A percentile compares a stretch with the other conserved stretches of the same genome.
These are phyloP conservation scores for Fagopyrum tataricum DNA, from an alignment of 148 eudicot genomes.

Conservation along the genomic window DNA sequence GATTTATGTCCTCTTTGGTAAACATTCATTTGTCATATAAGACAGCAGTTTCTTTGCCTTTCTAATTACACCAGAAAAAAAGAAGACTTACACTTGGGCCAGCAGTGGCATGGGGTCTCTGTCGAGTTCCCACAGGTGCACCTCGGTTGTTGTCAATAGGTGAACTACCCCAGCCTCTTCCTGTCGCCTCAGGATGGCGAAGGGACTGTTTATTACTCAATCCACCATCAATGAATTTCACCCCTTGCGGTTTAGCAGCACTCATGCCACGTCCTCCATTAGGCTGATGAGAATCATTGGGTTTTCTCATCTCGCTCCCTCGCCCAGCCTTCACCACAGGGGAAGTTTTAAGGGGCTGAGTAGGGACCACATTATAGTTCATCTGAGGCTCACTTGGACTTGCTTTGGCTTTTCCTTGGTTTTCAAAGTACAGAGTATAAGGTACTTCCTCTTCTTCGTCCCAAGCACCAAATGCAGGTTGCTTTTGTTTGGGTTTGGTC, in stretches of 20 bases:
- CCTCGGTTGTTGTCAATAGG: background rate
- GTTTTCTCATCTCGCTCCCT: background rate
- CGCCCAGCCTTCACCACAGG: background rate
- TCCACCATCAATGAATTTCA: background rate
- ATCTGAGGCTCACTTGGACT: slow-evolving; percentile 9
- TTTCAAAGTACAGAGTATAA: background rate
- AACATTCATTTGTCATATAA: no score
- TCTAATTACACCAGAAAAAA: background rate
- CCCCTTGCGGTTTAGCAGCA: background rate
- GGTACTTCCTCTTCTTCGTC: background rate
- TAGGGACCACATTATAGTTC: background rate
- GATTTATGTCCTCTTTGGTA: no score
- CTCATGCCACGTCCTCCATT: background rate
- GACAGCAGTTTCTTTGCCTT: background rate
- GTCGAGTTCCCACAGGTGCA: background rate
- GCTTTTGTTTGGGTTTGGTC: background rate
- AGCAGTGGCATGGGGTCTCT: slow-evolving; percentile 2
- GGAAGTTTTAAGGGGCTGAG: background rate
- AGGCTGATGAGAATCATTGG: background rate
- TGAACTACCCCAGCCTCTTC: background rate
- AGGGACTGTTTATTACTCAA: background rate
- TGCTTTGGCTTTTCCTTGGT: background rate
- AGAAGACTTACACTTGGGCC: background rate
- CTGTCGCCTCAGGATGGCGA: background rate
- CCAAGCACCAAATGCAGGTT: slow-evolving; percentile 9